Conservation (phyloP, 352 stramenopile species). For the Saprolegnia parasitica region DNA sequence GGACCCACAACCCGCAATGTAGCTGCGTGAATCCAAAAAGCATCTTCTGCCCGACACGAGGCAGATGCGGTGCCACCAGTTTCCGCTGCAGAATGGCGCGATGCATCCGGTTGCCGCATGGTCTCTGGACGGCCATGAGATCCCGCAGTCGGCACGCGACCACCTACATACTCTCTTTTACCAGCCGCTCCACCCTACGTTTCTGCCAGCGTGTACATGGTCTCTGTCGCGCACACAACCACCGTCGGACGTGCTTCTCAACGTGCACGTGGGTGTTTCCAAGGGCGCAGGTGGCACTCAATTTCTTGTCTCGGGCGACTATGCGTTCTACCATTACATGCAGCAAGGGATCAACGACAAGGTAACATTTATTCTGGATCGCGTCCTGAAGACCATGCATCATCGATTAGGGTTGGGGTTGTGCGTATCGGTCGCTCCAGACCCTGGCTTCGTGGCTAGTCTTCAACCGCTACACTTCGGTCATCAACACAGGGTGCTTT, state of each 20-base stretch:
- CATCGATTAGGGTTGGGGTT: conserved; percentile 62
- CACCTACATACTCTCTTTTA: conserved; percentile 6
- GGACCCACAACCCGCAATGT: background rate
- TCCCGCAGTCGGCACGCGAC: background rate
- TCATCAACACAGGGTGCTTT: background rate
- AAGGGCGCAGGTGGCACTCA: conserved; percentile 38
- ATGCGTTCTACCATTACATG: conserved; percentile 86
- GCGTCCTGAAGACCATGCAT: too few relatives aligned
- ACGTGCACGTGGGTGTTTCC: conserved; percentile 60
- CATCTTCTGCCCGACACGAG: background rate
- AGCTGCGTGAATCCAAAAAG: background rate
- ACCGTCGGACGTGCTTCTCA: conserved; percentile 47
- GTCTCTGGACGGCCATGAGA: background rate
- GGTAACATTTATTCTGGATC: background rate
- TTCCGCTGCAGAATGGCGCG: conserved; percentile 10
- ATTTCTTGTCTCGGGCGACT: conserved; percentile 61
- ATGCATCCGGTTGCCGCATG: conserved; percentile 9
- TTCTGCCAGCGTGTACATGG: conserved; percentile 3
- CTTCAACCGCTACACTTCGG: conserved; percentile 54
- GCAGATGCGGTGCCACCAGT: background rate
- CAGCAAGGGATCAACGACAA: conserved; percentile 77
- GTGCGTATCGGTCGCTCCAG: conserved; percentile 82
- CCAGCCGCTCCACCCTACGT: background rate
- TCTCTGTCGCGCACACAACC: background rate
- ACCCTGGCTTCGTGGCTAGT: conserved; percentile 78